A percentile compares a stretch with the other conserved stretches of the same genome.
Conservation (phyloP, 2,329 filamentous ascomycete species). For the Calonectria ilicicola region DNA sequence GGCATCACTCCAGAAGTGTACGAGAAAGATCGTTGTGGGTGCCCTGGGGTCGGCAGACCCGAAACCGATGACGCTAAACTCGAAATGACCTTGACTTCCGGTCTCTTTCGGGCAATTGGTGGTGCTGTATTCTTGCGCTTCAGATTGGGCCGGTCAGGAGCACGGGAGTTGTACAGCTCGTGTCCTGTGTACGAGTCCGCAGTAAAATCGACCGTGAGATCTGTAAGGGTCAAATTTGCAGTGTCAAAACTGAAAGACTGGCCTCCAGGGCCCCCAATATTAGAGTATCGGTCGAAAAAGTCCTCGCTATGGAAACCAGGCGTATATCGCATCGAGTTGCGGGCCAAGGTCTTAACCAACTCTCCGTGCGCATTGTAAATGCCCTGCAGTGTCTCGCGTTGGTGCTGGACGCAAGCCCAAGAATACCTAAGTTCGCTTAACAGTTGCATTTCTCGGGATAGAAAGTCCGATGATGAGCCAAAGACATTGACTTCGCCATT, state of each 20-base stretch:
- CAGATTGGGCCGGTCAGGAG: slow-evolving; percentile 52
- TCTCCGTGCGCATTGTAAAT: slow-evolving; percentile 85
- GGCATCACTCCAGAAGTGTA: slow-evolving; percentile 47
- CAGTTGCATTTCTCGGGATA: slow-evolving; percentile 84
- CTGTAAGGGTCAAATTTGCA: slow-evolving; percentile 78
- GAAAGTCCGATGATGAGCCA: slow-evolving; percentile 72
- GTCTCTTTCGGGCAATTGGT: slow-evolving; percentile 52
- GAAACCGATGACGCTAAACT: slow-evolving; percentile 43
- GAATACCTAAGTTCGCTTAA: slow-evolving; percentile 79
- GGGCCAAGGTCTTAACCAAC: slow-evolving; percentile 78
- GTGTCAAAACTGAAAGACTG: slow-evolving; percentile 76
- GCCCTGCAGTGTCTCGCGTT: slow-evolving; percentile 80
- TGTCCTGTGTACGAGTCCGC: slow-evolving; percentile 66
- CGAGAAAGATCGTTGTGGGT: slow-evolving; percentile 54
- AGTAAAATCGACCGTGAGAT: slow-evolving; percentile 72
- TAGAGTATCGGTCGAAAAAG: slow-evolving; percentile 84
- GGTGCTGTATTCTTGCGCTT: slow-evolving; percentile 63
- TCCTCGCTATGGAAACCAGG: slow-evolving; percentile 88
- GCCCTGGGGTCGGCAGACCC: slow-evolving; percentile 46
- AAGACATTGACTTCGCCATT: slow-evolving; percentile 72
- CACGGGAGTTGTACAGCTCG: slow-evolving; percentile 60
- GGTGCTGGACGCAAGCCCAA: slow-evolving; percentile 84
- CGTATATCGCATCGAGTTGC: slow-evolving; percentile 76
- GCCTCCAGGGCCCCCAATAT: slow-evolving; percentile 68
- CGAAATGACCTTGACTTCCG: slow-evolving; percentile 51